These are phyloP conservation scores for Saccharomycopsis sp. DNA, from an alignment of 805 yeast species.

Conservation along the genomic window DNA sequence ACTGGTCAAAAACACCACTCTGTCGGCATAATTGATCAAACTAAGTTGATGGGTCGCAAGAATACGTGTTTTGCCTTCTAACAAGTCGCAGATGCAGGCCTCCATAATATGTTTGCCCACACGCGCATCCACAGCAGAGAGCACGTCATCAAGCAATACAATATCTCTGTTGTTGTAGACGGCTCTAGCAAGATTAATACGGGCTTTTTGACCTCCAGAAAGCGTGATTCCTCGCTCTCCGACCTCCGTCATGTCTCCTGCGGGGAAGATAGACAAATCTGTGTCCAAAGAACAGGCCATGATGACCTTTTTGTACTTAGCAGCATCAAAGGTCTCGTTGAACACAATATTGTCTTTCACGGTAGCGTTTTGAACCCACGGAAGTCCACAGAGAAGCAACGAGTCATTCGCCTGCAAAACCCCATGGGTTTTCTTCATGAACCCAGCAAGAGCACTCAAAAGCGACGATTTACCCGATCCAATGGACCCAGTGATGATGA, in stretches of 20 bases:
- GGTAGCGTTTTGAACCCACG: conserved; percentile 73
- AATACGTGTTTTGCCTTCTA: conserved; percentile 50
- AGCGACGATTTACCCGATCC: conserved; percentile 76
- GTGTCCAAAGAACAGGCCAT: conserved; percentile 51
- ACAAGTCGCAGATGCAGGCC: conserved; percentile 47
- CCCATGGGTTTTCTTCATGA: conserved; percentile 54
- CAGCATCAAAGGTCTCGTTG: conserved; percentile 43
- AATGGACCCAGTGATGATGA: conserved; percentile 69
- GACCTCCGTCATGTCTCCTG: conserved; percentile 63
- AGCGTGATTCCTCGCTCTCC: conserved; percentile 72
- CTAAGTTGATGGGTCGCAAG: conserved; percentile 74
- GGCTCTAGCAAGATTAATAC: conserved; percentile 62
- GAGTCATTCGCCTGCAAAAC: conserved; percentile 41
- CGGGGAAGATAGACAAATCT: conserved; percentile 55
- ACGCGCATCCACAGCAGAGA: conserved; percentile 71
- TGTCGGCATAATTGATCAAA: conserved; percentile 54
- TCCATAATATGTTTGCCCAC: conserved; percentile 65
- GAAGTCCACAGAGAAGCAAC: conserved; percentile 40
- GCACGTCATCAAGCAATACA: conserved; percentile 58
- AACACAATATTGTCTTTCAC: conserved; percentile 60
- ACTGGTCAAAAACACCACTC: conserved; percentile 47
- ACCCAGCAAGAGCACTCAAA: conserved; percentile 58
- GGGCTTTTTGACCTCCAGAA: conserved; percentile 74
- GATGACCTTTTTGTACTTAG: conserved; percentile 45
- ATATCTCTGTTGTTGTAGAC: conserved; percentile 57